phyloP scores from a whole-genome alignment of 441 rosid species.

The Brassica balearica region DNA sequence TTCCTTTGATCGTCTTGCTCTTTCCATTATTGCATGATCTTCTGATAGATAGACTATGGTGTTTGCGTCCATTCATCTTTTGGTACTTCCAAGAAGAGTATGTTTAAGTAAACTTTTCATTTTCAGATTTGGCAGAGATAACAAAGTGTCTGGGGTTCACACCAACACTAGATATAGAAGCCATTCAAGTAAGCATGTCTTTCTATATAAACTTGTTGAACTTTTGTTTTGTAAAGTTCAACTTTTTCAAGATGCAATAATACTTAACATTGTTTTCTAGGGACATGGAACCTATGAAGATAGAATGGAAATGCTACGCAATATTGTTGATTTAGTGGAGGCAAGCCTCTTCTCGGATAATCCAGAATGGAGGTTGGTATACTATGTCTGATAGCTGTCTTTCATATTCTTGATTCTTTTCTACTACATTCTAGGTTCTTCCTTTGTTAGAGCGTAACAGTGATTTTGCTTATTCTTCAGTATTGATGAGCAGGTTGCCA shows the following conservation, averaged over 20 bases:
- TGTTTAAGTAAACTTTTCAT: not conserved
- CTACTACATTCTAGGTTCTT: no score
- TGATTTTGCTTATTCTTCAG: no score
- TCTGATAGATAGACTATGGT: not conserved
- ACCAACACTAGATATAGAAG: conserved; percentile 84
- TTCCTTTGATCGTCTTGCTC: not conserved
- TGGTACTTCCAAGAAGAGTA: no score
- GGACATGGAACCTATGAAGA: conserved; percentile 97
- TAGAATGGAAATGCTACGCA: conserved; percentile 88
- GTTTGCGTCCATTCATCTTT: not conserved
- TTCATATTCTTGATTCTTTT: no score
- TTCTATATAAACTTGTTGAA: no score
- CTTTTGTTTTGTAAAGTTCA: no score
- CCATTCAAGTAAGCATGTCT: conserved; percentile 69
- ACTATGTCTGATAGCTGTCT: conserved; percentile 46
- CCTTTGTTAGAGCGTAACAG: conserved; percentile 30
- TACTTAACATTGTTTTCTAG: conserved; percentile 42
- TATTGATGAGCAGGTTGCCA: no score
- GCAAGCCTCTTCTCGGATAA: conserved; percentile 92
- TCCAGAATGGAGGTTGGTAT: conserved; percentile 88
- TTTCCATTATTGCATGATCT: not conserved
- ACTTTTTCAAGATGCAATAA: no score
- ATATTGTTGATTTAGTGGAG: conserved; percentile 96
- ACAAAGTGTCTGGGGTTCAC: conserved; percentile 94
- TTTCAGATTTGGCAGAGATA: conserved; percentile 89